Evolutionary conservation across 1,284 basidiomycete genomes (phyloP).

Genomic region (Irpex sp.): DNA sequence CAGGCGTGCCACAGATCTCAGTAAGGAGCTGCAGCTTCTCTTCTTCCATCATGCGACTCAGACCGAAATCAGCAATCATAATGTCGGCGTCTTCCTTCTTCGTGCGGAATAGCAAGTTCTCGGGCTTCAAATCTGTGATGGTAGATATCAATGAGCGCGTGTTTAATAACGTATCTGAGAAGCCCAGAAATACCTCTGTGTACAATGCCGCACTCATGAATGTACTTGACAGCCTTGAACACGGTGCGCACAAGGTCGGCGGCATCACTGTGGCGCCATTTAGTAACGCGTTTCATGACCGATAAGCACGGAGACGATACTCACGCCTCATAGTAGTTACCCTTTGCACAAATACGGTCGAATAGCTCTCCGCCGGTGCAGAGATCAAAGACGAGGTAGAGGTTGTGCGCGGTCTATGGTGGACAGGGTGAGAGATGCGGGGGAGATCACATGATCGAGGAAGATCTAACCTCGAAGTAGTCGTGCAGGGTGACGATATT

Average conservation of each 20-base stretch:
- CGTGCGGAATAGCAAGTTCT: conserved; percentile 94
- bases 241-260: conserved; percentile 88
- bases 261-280: conserved; percentile 63
- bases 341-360: conserved; percentile 96
- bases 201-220: conserved; percentile 93
- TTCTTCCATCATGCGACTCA: conserved; percentile 87
- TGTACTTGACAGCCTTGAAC: conserved; percentile 84
- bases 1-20: conserved; percentile 93
- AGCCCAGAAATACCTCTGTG: conserved; percentile 66
- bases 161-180: neutral
- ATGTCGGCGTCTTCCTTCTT: conserved; percentile 90
- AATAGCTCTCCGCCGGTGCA: conserved; percentile 98
- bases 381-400: conserved; percentile 94
- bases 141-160: neutral
- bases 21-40: conserved; percentile 87
- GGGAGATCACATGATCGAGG: neutral
- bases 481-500: conserved; percentile 94
- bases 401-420: conserved; percentile 82
- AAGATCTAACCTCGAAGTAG: conserved; percentile 84
- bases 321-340: conserved; percentile 93
- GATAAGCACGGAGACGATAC: conserved; percentile 24
- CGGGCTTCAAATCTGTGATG: conserved; percentile 84
- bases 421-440: neutral
- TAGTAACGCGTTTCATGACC: conserved; percentile 4
- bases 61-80: conserved; percentile 97